These are phyloP conservation scores for Tetrahymena malaccensis DNA, from an alignment of 73 alveolate genomes.

Conservation along the genomic window DNA sequence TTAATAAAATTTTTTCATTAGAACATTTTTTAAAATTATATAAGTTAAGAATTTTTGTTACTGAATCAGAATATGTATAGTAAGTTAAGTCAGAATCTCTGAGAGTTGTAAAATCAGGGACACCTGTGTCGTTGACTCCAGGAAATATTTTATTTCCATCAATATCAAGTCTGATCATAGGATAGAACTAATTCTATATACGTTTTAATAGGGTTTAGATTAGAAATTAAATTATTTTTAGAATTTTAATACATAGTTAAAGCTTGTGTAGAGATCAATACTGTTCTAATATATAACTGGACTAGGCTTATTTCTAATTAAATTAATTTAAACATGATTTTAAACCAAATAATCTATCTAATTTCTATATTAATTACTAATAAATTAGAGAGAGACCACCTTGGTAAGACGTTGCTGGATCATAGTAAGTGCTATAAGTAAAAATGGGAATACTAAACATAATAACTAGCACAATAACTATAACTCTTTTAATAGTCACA, in stretches of 20 bases:
- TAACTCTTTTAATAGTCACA: conserved; percentile 80
- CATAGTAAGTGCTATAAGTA: conserved; percentile 37
- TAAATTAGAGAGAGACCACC: conserved; percentile 24
- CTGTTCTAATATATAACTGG: not conserved
- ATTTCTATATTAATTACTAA: not conserved
- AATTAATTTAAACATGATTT: not conserved
- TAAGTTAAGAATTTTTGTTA: not conserved
- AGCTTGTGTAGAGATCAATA: not conserved
- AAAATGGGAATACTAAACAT: conserved; percentile 69
- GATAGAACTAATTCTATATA: not conserved
- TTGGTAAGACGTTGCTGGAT: conserved; percentile 14
- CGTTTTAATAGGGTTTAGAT: not conserved
- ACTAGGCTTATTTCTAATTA: not conserved
- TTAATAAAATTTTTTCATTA: not conserved
- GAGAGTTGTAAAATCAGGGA: not conserved
- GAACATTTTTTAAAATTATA: not conserved
- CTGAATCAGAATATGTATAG: conserved; percentile 11
- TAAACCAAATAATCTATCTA: not conserved
- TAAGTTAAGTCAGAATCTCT: not conserved
- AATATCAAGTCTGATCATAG: not conserved
- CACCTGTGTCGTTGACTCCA: not conserved
- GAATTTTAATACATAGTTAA: not conserved
- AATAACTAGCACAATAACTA: conserved; percentile 78
- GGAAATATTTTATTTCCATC: not conserved
- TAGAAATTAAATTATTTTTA: not conserved